Evolutionary conservation across 306 rosid species (phyloP).

Genomic region (Prinsepia uniflora): DNA sequence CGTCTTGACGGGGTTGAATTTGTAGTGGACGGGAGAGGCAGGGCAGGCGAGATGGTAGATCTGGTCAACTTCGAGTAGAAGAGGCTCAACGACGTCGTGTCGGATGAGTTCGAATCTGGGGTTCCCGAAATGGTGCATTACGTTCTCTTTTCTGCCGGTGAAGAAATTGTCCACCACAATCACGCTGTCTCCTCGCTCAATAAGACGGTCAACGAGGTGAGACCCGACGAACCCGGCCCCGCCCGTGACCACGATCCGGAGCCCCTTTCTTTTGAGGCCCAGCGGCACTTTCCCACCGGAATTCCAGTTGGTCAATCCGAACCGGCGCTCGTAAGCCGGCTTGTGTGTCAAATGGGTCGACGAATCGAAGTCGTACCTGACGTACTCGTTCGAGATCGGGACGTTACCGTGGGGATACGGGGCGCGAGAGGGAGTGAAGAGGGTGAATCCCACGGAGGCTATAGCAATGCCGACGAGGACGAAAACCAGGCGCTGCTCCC

Average conservation of each 20-base stretch:
- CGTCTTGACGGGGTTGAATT: conserved; percentile 96
- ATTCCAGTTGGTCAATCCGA: conserved; percentile 27
- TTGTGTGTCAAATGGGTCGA: conserved; percentile 22
- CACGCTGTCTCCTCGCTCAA: conserved; percentile 86
- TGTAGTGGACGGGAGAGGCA: conserved; percentile 94
- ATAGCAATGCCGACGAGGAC: conserved; percentile 69
- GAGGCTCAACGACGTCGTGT: conserved; percentile 96
- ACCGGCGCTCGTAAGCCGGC: conserved; percentile 33
- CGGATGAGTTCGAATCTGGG: conserved; percentile 88
- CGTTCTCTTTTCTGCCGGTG: conserved; percentile 86
- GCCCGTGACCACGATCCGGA: conserved; percentile 90
- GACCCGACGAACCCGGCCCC: conserved; percentile 98
- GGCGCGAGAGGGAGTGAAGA: conserved; percentile 37
- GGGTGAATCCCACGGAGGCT: conserved; percentile 56
- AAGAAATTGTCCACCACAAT: conserved; percentile 92
- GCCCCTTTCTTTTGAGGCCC: conserved; percentile 73
- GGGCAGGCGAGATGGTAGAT: conserved; percentile 99
- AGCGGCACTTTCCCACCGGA: conserved; percentile 77
- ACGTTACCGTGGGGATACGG: conserved; percentile 9
- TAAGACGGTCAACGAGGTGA: conserved; percentile 85
- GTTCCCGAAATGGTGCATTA: conserved; percentile 88
- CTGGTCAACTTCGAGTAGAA: conserved; percentile 91
- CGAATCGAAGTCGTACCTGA: conserved; percentile 32
- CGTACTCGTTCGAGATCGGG: conserved; percentile 35
- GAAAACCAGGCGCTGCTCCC: conserved; percentile 77